phyloP scores from a whole-genome alignment of 345 rosid genomes.

The Boechera retrofracta region DNA sequence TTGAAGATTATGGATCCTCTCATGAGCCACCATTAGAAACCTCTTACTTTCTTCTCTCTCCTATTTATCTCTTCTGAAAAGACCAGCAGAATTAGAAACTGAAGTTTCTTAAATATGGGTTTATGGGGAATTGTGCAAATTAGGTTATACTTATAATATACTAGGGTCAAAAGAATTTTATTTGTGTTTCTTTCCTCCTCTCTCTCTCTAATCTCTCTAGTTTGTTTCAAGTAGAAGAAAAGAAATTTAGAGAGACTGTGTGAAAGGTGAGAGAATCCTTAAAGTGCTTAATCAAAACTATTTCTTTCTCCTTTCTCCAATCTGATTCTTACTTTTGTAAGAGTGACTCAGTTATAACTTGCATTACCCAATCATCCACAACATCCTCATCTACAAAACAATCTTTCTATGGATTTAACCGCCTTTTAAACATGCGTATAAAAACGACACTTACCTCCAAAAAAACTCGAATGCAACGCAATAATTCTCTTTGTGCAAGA shows the following conservation, averaged over 20 bases:
- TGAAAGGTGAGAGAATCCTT: constrained; percentile 41
- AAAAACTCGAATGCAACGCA: constrained; percentile 5
- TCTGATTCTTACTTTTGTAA: constrained; percentile 37
- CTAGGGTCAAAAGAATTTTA: constrained; percentile 15
- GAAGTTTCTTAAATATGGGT: constrained; percentile 24
- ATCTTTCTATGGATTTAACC: constrained; percentile 19
- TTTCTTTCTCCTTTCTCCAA: constrained; percentile 31
- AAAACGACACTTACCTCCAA: constrained; percentile 2
- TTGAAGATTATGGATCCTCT: constrained; percentile 47
- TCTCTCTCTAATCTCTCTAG: constrained; percentile 21
- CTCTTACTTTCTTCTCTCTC: constrained; percentile 2
- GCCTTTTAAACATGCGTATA: background rate
- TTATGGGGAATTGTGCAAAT: constrained; percentile 45
- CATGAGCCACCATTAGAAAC: constrained; percentile 37
- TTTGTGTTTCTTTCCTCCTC: constrained; percentile 1
- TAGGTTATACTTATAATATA: constrained; percentile 22
- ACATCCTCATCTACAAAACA: constrained; percentile 10
- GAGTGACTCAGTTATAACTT: constrained; percentile 37
- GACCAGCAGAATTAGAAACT: constrained; percentile 26
- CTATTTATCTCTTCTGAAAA: constrained; percentile 20
- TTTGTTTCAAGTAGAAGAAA: constrained; percentile 46
- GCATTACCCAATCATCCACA: constrained; percentile 32
- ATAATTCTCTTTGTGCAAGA: background rate
- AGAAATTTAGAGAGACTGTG: constrained; percentile 26
- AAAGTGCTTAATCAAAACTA: constrained; percentile 34